Evolutionary conservation across 2,329 filamentous ascomycete species (phyloP).

Genomic region (Pyrenophora seminiperda): DNA sequence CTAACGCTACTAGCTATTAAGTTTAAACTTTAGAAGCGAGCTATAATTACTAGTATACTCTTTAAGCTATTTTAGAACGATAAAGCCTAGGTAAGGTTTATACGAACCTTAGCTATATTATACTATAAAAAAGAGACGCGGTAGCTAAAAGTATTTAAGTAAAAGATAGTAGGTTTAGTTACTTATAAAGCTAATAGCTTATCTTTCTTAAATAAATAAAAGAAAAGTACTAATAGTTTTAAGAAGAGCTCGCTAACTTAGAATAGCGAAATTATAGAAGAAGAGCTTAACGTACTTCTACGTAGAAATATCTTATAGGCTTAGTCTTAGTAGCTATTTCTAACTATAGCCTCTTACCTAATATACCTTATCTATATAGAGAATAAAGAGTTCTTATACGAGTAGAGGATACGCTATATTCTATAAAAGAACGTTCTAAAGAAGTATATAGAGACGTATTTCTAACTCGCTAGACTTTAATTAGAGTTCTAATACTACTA

Average conservation of each 20-base stretch:
- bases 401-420: slow-evolving; percentile 13
- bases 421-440: slow-evolving; percentile 23
- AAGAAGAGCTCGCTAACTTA: background rate
- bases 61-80: slow-evolving; percentile 24
- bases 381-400: slow-evolving; percentile 15
- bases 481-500: slow-evolving; percentile 19
- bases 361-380: slow-evolving; percentile 25
- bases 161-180: slow-evolving; percentile 3
- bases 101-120: slow-evolving; percentile 19
- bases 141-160: slow-evolving; percentile 16
- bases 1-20: slow-evolving; percentile 18
- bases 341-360: slow-evolving; percentile 7
- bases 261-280: slow-evolving; percentile 4
- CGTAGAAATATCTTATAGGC: slow-evolving; percentile 7
- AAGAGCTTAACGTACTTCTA: slow-evolving; percentile 5
- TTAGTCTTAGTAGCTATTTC: slow-evolving; percentile 6
- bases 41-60: slow-evolving; percentile 22
- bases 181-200: slow-evolving; percentile 6
- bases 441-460: slow-evolving; percentile 19
- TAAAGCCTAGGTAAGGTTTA: slow-evolving; percentile 16
- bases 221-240: slow-evolving; percentile 4
- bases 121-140: slow-evolving; percentile 20
- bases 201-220: slow-evolving; percentile 8
- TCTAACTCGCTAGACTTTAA: slow-evolving; percentile 16
- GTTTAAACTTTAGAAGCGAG: slow-evolving; percentile 23